phyloP scores from a whole-genome alignment of 768 basidiomycete genomes.

The Sistotremastrum suecicum region DNA sequence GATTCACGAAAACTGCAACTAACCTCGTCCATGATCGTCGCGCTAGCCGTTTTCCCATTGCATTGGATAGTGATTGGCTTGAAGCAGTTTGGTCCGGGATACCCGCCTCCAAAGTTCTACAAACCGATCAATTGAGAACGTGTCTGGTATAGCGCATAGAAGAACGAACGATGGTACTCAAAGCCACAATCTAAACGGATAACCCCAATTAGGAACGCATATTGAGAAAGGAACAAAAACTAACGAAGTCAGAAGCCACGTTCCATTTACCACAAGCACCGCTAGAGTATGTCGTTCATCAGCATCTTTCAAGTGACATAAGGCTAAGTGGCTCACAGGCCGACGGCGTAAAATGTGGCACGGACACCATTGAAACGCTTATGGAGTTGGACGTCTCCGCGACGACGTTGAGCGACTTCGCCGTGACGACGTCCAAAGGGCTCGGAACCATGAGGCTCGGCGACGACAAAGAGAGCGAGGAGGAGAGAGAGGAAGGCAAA shows the following conservation, averaged over 20 bases:
- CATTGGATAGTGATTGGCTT: slow-evolving; percentile 45
- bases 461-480: slow-evolving; percentile 22
- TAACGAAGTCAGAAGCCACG: slow-evolving; percentile 27
- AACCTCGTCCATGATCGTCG: slow-evolving; percentile 52
- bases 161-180: slow-evolving; percentile 27
- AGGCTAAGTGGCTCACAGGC: slow-evolving; percentile 24
- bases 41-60: slow-evolving; percentile 42
- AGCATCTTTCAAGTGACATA: slow-evolving; percentile 1
- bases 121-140: slow-evolving; percentile 1
- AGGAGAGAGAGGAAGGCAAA: slow-evolving; percentile 19
- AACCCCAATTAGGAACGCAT: slow-evolving; percentile 1
- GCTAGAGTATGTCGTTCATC: slow-evolving; percentile 16
- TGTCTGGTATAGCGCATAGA: not conserved
- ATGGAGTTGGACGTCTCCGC: slow-evolving; percentile 25
- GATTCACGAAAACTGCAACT: slow-evolving; percentile 9
- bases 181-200: slow-evolving; percentile 33
- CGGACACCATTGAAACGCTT: slow-evolving; percentile 26
- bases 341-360: slow-evolving; percentile 44
- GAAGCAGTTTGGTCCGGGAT: slow-evolving; percentile 54
- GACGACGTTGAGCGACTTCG: slow-evolving; percentile 33
- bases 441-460: slow-evolving; percentile 9
- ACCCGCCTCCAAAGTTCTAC: slow-evolving; percentile 41
- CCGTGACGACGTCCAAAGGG: slow-evolving; percentile 25
- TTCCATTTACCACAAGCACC: slow-evolving; percentile 41
- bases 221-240: slow-evolving; percentile 8